These are phyloP conservation scores for Tulasnella sp. DNA, from an alignment of 768 basidiomycete species.

Conservation along the genomic window DNA sequence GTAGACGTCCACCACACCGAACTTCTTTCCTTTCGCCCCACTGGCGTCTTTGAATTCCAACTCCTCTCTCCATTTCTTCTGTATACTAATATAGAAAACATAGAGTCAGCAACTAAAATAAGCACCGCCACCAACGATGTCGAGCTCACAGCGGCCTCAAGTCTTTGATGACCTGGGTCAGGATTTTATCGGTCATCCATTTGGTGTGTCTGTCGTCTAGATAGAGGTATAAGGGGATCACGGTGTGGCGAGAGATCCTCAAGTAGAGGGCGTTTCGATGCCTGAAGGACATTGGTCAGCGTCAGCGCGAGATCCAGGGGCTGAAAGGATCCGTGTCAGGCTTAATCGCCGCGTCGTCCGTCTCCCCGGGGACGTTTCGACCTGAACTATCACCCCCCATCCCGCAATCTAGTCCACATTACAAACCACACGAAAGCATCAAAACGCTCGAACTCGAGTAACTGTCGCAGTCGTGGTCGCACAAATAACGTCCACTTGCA, in stretches of 20 bases:
- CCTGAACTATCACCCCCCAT: not conserved
- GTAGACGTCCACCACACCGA: conserved; percentile 68
- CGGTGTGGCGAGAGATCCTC: conserved; percentile 56
- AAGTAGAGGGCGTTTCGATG: conserved; percentile 74
- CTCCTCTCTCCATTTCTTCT: conserved; percentile 36
- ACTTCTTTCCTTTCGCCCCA: conserved; percentile 40
- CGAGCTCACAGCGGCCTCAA: conserved; percentile 51
- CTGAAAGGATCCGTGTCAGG: not conserved
- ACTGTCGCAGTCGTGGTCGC: not conserved
- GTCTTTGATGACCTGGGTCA: conserved; percentile 73
- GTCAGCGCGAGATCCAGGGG: not conserved
- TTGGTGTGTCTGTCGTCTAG: conserved; percentile 77
- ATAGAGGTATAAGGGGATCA: conserved; percentile 79
- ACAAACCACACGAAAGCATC: not conserved
- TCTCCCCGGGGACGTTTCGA: not conserved
- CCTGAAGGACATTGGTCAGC: conserved; percentile 44
- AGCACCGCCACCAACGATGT: not conserved
- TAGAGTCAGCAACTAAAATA: not conserved
- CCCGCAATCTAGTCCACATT: not conserved
- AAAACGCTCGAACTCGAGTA: not conserved
- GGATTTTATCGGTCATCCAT: conserved; percentile 80
- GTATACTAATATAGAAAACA: not conserved
- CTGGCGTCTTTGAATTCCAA: conserved; percentile 33
- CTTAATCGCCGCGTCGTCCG: not conserved
- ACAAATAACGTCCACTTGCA: not conserved